Evolutionary conservation across 1,139 yeast genomes (phyloP).

Genomic region (Kodamaea plutei): DNA sequence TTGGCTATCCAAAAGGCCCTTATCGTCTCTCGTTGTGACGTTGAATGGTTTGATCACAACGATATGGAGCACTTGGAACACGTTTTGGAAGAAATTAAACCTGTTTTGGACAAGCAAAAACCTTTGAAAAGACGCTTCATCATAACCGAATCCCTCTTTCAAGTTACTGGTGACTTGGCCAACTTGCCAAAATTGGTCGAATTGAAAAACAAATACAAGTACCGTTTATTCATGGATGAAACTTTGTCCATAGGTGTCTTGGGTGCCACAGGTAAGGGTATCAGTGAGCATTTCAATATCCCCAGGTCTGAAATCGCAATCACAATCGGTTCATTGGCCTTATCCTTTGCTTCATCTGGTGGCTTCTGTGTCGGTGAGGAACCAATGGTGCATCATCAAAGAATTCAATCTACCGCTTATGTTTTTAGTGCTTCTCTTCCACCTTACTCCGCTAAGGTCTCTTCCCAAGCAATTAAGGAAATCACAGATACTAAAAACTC

Average conservation of each 20-base stretch:
- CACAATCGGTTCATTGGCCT: conserved; percentile 83
- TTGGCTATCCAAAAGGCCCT: conserved; percentile 85
- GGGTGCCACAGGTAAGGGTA: conserved; percentile 84
- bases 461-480: conserved; percentile 53
- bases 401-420: conserved; percentile 83
- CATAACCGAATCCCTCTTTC: conserved; percentile 85
- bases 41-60: conserved; percentile 83
- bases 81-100: conserved; percentile 58
- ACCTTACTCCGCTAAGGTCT: conserved; percentile 80
- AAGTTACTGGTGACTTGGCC: conserved; percentile 77
- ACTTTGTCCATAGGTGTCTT: conserved; percentile 79
- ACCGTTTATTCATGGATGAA: conserved; percentile 84
- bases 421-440: conserved; percentile 95
- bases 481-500: conserved; percentile 29
- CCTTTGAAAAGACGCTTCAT: conserved; percentile 86
- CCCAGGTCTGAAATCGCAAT: conserved; percentile 72
- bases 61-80: conserved; percentile 78
- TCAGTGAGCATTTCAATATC: conserved; percentile 64
- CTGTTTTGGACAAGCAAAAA: conserved; percentile 59
- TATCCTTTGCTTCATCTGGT: conserved; percentile 84
- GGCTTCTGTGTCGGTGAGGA: conserved; percentile 88
- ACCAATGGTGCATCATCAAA: conserved; percentile 88
- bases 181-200: conserved; percentile 66
- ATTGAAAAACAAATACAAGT: conserved; percentile 77
- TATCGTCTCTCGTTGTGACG: conserved; percentile 78